Percentiles rank a stretch among this genome's conserved stretches.
These are phyloP conservation scores for Solanum appendiculatum DNA, from an alignment of 257 asterid species.

Conservation along the genomic window DNA sequence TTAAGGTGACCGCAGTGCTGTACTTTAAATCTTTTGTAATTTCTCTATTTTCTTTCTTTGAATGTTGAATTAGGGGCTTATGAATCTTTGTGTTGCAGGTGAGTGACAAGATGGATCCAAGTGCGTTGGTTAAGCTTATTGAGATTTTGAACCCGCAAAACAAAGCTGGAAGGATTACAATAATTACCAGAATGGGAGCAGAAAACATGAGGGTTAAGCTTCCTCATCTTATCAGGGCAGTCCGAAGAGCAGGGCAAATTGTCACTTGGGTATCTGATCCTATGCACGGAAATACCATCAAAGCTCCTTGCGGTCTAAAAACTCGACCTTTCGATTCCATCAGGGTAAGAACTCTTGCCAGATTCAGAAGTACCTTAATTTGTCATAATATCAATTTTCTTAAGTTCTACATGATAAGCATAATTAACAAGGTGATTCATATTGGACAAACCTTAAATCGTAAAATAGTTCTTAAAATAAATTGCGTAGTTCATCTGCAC, in stretches of 20 bases:
- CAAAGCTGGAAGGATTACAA: constrained; percentile 71
- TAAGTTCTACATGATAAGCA: neutral
- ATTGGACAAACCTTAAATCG: neutral
- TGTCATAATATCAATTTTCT: neutral
- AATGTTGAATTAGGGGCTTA: constrained; percentile 9
- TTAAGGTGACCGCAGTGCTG: constrained; percentile 32
- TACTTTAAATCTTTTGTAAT: neutral
- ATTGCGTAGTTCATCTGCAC: neutral
- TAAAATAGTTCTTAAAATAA: neutral
- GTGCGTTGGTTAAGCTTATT: constrained; percentile 60
- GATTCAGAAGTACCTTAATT: neutral
- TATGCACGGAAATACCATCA: constrained; percentile 87
- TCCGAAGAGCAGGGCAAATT: constrained; percentile 67
- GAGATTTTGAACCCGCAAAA: constrained; percentile 68
- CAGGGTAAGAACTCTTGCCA: constrained; percentile 40
- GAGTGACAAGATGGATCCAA: constrained; percentile 79
- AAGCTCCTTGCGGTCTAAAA: constrained; percentile 86
- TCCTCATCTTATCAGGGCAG: constrained; percentile 76
- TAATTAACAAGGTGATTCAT: neutral
- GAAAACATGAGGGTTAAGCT: constrained; percentile 88
- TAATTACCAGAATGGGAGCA: constrained; percentile 86
- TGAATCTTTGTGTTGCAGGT: constrained; percentile 23
- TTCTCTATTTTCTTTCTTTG: neutral
- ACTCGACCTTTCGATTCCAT: constrained; percentile 80
- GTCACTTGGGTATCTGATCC: constrained; percentile 92